Evolutionary conservation across 2,329 filamentous ascomycete species (phyloP).

Genomic region (Zymoseptoria brevis): DNA sequence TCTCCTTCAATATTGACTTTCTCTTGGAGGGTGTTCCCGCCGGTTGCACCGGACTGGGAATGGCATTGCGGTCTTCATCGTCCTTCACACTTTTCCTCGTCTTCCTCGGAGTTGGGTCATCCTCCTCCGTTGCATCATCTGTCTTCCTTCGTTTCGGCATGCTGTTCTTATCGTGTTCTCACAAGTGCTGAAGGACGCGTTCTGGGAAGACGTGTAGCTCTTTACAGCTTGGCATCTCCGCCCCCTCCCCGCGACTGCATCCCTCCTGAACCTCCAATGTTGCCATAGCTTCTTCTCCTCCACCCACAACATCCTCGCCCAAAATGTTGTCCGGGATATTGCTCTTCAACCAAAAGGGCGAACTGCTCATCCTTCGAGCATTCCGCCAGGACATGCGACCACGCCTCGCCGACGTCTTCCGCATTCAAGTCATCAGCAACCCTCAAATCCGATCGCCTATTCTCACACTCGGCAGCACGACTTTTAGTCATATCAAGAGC

Average conservation of each 20-base stretch:
- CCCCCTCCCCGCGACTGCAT: neutral
- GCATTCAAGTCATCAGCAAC: constrained; percentile 97
- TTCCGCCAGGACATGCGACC: constrained; percentile 98
- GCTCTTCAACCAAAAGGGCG: constrained; percentile 98
- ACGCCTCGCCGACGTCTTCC: constrained; percentile 95
- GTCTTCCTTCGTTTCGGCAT: constrained; percentile 21
- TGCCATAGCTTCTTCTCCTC: neutral
- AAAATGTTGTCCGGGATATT: constrained; percentile 94
- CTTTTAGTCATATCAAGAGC: constrained; percentile 98
- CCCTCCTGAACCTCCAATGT: neutral
- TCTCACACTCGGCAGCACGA: constrained; percentile 91
- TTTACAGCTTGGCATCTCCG: neutral
- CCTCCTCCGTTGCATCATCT: constrained; percentile 14
- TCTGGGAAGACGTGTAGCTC: constrained; percentile 5
- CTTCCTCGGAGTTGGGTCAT: constrained; percentile 22
- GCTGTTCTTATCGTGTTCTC: neutral
- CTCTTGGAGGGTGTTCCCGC: constrained; percentile 26
- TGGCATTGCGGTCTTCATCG: constrained; percentile 4
- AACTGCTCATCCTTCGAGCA: constrained; percentile 98
- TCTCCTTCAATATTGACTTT: constrained; percentile 28
- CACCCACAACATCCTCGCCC: constrained; percentile 15
- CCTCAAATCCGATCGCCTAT: constrained; percentile 96
- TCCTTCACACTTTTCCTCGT: constrained; percentile 11
- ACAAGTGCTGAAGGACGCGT: neutral
- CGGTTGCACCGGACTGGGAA: constrained; percentile 10